Evolutionary conservation across 2,329 filamentous ascomycete species (phyloP).

Genomic region (Fusarium gaditjirri): DNA sequence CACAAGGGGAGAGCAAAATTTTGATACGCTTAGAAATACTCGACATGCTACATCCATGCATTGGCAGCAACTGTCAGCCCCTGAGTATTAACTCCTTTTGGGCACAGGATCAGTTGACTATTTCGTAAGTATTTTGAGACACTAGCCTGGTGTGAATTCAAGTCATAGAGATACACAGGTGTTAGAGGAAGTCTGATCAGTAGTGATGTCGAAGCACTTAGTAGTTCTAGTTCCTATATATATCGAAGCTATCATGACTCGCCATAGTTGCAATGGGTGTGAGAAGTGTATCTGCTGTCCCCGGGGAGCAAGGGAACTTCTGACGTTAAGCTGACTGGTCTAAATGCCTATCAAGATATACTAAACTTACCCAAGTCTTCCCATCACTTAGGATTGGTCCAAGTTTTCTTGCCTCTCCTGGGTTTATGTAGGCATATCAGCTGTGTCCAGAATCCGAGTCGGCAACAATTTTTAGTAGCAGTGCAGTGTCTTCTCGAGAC

Average conservation of each 20-base stretch:
- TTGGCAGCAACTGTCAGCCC: not conserved
- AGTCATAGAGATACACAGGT: not conserved
- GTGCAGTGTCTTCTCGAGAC: not conserved
- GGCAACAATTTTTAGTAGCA: not conserved
- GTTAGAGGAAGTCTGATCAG: not conserved
- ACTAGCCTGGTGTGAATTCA: not conserved
- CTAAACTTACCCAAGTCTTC: not conserved
- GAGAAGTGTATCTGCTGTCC: not conserved
- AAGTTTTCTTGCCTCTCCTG: not conserved
- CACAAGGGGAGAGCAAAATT: slow-evolving; percentile 2
- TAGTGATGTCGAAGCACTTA: not conserved
- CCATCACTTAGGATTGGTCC: too few species aligned
- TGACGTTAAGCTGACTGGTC: not conserved
- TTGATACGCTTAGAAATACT: slow-evolving; percentile 7
- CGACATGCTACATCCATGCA: slow-evolving; percentile 5
- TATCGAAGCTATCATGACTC: not conserved
- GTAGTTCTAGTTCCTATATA: not conserved
- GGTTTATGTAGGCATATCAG: not conserved
- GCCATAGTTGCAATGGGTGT: not conserved
- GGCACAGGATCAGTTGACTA: not conserved
- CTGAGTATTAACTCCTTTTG: not conserved
- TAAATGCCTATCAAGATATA: not conserved
- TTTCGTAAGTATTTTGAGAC: not conserved
- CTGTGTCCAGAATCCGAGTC: not conserved
- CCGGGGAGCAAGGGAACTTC: not conserved